Evolutionary conservation across 139 green algal genomes (phyloP), one percentile per base, ranked within the genome.

Genomic region (Coccomyxa sp.): DNA sequence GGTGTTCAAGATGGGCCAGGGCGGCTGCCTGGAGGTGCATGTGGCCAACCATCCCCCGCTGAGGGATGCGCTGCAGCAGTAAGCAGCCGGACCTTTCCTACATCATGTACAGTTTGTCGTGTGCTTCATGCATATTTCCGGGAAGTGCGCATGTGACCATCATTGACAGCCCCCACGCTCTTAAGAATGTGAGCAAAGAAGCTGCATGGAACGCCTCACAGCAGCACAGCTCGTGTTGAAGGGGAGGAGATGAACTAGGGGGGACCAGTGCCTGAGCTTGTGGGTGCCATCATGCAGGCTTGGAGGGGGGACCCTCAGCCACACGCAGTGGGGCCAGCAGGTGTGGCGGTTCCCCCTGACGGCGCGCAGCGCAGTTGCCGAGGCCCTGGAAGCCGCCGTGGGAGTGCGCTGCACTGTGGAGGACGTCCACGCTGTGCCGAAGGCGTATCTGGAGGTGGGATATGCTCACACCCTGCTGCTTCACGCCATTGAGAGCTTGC

Each of bases 301-400:
- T 22, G 29, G 64, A 22, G 64, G n/a, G 14, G 64, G 64, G 24
- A 64, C 18, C 50, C 27, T 64, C 50, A 64, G 50, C 50, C 64
- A 34, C 1, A 37, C 14, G 27, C 24, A 38, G 64, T 10, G n/a
- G 6, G 64, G n/a, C 24, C 64, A 71, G 64, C 27, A 29, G 24
- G 70, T 75, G 44, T 81, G 77, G 77, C 77, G 50, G 1, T 33
- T 81, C 39, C 77, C 77, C 10, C 64, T 72, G 70, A n/a, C 41
- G 7, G 34, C 70, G 12, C 73, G 41, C 8, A 18, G 34, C 7
- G 41, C 77, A 10, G 18, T 70, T 5, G 12, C 40, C 2, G 55
- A 41, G 29, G 41, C 41, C 0, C 69, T 81, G 9, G 39, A 39
- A 16, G 35, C 34, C 35, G 70, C 73, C 6, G 41, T 41, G 36